Evolutionary conservation across 352 stramenopile genomes (phyloP).

Genomic region (Phytophthora pseudosyringae): DNA sequence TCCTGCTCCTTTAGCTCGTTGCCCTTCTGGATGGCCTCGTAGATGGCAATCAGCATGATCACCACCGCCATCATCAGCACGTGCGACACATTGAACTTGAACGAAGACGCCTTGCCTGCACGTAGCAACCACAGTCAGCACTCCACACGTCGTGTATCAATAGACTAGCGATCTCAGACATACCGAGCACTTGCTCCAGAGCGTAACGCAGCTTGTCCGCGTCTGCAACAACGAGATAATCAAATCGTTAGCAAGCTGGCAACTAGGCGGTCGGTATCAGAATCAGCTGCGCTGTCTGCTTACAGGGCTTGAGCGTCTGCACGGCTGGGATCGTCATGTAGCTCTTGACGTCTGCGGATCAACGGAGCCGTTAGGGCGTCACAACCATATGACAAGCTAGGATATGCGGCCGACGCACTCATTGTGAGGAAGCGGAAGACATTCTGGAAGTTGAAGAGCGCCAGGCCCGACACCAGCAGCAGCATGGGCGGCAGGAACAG

Average conservation of each 20-base stretch:
- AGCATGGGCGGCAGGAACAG: constrained; percentile 76
- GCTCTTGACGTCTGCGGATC: constrained; percentile 52
- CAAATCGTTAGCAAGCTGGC: constrained; percentile 6
- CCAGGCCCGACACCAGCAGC: constrained; percentile 64
- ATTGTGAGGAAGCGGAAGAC: constrained; percentile 68
- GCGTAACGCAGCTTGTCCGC: constrained; percentile 71
- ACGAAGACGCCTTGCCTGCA: constrained; percentile 66
- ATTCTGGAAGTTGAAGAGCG: constrained; percentile 87
- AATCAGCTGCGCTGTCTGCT: neutral
- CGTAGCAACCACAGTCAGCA: constrained; percentile 12
- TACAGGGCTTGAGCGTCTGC: constrained; percentile 63
- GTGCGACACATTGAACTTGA: constrained; percentile 86
- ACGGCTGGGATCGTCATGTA: constrained; percentile 79
- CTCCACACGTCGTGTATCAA: neutral
- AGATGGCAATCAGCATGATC: constrained; percentile 77
- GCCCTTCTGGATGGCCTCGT: constrained; percentile 76
- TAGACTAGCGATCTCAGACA: constrained; percentile 1
- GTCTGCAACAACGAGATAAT: constrained; percentile 36
- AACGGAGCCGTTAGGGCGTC: constrained; percentile 7
- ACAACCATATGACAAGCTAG: neutral
- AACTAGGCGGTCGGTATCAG: neutral
- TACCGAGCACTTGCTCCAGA: constrained; percentile 74
- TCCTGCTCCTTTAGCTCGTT: constrained; percentile 78
- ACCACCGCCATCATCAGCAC: constrained; percentile 84
- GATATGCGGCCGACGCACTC: constrained; percentile 42